phyloP scores from a whole-genome alignment of 345 rosid species.

The Eucalyptus erythrocorys region DNA sequence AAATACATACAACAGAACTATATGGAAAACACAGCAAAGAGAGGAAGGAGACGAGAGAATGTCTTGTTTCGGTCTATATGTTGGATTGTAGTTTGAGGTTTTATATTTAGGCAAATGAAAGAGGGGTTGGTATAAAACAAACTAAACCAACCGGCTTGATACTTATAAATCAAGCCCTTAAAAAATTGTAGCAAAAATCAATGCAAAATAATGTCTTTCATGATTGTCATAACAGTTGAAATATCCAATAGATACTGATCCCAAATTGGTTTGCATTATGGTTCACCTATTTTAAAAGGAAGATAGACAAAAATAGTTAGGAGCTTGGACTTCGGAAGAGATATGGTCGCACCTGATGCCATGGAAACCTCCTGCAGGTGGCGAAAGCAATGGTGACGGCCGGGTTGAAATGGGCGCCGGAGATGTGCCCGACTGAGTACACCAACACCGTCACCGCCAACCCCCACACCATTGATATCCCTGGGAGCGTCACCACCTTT shows the following conservation, averaged over 20 bases:
- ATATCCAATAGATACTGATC: no score
- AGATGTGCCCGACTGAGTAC: slow-evolving; percentile 83
- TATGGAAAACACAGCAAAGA: not conserved
- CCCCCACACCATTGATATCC: slow-evolving; percentile 82
- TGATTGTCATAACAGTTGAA: no score
- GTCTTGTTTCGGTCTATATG: not conserved
- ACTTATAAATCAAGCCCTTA: no score
- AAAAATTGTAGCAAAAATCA: no score
- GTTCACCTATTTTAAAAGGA: not conserved
- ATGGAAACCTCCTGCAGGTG: slow-evolving; percentile 61
- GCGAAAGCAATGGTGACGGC: slow-evolving; percentile 92
- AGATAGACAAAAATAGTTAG: not conserved
- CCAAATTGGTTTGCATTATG: no score
- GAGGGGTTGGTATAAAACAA: not conserved
- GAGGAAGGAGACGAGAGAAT: not conserved
- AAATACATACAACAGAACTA: no score
- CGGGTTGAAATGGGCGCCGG: slow-evolving; percentile 96
- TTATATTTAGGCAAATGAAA: no score
- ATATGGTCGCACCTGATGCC: slow-evolving; percentile 33
- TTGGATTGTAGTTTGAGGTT: not conserved
- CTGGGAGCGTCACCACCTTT: slow-evolving; percentile 57
- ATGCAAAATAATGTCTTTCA: no score
- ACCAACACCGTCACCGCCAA: slow-evolving; percentile 69
- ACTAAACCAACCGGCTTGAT: no score
- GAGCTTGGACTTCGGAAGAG: not conserved